Conservation (phyloP, 805 yeast species). For the Monosporozyma servazzii region DNA sequence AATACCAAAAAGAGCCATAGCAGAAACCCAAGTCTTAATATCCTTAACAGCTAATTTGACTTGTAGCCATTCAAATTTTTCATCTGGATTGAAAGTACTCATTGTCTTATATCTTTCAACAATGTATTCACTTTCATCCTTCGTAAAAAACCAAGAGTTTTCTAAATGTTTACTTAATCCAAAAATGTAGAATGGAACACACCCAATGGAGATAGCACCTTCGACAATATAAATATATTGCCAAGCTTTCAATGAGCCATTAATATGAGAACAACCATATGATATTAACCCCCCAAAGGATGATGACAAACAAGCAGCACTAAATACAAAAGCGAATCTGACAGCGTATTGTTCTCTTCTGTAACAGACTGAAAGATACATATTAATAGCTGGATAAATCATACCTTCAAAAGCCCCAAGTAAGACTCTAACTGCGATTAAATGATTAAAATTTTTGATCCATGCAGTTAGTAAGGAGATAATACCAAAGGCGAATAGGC, state of each 20-base stretch:
- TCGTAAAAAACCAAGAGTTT: conserved; percentile 33
- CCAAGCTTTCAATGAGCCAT: conserved; percentile 39
- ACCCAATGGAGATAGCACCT: conserved; percentile 36
- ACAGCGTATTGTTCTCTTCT: conserved; percentile 41
- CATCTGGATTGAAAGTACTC: conserved; percentile 31
- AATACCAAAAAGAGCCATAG: conserved; percentile 32
- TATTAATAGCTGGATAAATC: conserved; percentile 41
- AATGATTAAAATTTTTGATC: conserved; percentile 33
- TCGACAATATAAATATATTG: conserved; percentile 44
- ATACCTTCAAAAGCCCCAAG: conserved; percentile 47
- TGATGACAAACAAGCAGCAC: conserved; percentile 45
- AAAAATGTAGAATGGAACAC: conserved; percentile 30
- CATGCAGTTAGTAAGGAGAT: conserved; percentile 37
- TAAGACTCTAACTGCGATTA: conserved; percentile 40
- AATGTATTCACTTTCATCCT: conserved; percentile 33
- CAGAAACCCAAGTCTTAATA: conserved; percentile 25
- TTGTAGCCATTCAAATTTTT: conserved; percentile 31
- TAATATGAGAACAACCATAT: conserved; percentile 36
- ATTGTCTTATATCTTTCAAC: conserved; percentile 30
- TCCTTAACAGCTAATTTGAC: conserved; percentile 27
- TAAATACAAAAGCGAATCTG: conserved; percentile 40
- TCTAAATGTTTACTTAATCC: conserved; percentile 35
- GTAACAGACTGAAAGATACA: conserved; percentile 40
- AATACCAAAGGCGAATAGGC: conserved; percentile 32
- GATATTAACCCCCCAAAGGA: conserved; percentile 50